Evolutionary conservation across 345 rosid genomes (phyloP), one percentile per base, ranked within the genome.

Genomic region (Eucalyptus paniculata): DNA sequence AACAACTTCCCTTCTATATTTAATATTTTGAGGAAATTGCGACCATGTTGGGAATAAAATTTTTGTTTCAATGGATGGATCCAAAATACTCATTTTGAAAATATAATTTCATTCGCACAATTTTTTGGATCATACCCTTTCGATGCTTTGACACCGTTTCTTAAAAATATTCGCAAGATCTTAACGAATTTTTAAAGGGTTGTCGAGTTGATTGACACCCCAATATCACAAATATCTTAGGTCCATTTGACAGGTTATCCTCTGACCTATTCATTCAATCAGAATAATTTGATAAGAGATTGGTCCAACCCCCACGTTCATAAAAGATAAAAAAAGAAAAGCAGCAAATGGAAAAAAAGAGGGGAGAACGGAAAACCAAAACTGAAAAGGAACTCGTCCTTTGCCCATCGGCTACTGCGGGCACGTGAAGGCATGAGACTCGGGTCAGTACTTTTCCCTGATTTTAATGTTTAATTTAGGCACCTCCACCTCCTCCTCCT

Each of bases 391-490:
- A 12, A 19, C 24, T 21, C 85, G 85, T 77, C 47, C 47, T 77
- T 40, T 77, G 47, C 16, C 82, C 82, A 34, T 54, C 42, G 77
- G 88, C 91, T 89, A 89, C 87, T 83, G 77, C 88, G 32, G 82
- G 89, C 94, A 93, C 95, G 96, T 93, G 94, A 93, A 50, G 49
- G 88, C 92, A 90, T 90, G 89, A 88, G 88, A 62, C 90, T 44
- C 82, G 54, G 65, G 58, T 91, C 92, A 87, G 94, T 90, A 19
- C 88, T 50, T 34, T 81, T 26, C 28, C 88, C 37, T 18, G 87
- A 9, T n/a, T 34, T 62, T 15, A 65, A 88, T n/a, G n/a, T 86
- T 83, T 83, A 87, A 89, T 18, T 77, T 77, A 77, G 82, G 21
- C 40, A n/a, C 77, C 77, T 17, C n/a, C n/a, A n/a, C n/a, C 56